Evolutionary conservation across 495 filamentous ascomycete species (phyloP).

Genomic region (Penicillium argentinense): DNA sequence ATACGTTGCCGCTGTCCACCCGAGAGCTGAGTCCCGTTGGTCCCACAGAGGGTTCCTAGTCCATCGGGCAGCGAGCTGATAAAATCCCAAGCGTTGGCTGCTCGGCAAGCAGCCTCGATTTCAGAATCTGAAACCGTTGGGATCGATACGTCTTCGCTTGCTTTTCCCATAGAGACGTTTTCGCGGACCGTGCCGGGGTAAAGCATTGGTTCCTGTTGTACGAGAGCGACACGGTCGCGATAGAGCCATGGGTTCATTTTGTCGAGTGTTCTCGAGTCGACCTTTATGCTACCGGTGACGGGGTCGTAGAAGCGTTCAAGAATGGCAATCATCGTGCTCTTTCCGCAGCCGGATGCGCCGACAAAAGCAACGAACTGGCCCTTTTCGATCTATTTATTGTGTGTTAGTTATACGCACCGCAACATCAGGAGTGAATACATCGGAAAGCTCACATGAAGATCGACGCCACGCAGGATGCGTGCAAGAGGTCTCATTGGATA

Average conservation of each 20-base stretch:
- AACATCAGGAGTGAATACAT: background rate
- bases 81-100: constrained; percentile 36
- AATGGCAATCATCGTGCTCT: constrained; percentile 54
- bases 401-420: background rate
- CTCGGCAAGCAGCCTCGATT: constrained; percentile 18
- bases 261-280: constrained; percentile 21
- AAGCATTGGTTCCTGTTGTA: constrained; percentile 43
- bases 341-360: constrained; percentile 57
- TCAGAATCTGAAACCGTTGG: background rate
- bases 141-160: constrained; percentile 13
- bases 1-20: constrained; percentile 53
- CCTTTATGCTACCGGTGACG: constrained; percentile 24
- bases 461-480: constrained; percentile 10
- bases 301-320: constrained; percentile 57
- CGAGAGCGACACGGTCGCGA: constrained; percentile 30
- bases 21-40: constrained; percentile 21
- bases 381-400: constrained; percentile 12
- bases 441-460: constrained; percentile 4
- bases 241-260: constrained; percentile 21
- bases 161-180: constrained; percentile 41
- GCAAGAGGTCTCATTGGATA: constrained; percentile 42
- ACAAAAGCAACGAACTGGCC: constrained; percentile 54
- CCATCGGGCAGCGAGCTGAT: constrained; percentile 33
- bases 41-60: constrained; percentile 23
- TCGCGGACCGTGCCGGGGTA: constrained; percentile 45